Base-by-base conservation (phyloP, 805 yeast genomes). In the Saccharomycopsis capsularis region DNA sequence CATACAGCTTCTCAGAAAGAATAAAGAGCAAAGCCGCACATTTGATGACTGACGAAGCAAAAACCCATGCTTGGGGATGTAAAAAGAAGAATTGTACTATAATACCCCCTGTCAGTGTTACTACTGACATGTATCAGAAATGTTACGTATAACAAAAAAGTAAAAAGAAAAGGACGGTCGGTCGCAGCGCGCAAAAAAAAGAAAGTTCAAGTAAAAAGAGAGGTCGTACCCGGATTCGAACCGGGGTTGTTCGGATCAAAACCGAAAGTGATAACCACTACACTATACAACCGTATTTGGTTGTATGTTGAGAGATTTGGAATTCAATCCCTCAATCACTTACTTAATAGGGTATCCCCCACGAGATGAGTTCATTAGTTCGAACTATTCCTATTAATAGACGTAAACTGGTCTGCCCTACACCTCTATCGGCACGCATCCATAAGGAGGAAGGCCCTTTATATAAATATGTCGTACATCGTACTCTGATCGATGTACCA, bases 141-240 rank as follows among this genome's bases (percentile, higher is more conserved):
- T 7, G 13, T 27, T 13, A 27, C n/a, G n/a, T n/a, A n/a, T n/a
- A 27, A 27, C 7, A 27, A 27, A 27, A 27, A 7, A 7, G 13
- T 7, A 27, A 27, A 27, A 27, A 27, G 13, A 27, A 27, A 27
- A 27, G 13, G 13, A 27, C 7, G 13, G 32, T 27, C 13, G 32
- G 32, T 27, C n/a, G n/a, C n/a, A n/a, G n/a, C n/a, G n/a, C n/a
- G 38, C 18, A n/a, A n/a, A 34, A 34, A 34, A 13, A 34, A n/a
- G 38, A 9, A 34, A 34, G 19, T 9, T 34, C 6, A 34, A 18
- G 18, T 6, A 53, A 55, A 61, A 64, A 63, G 57, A 46, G 35
- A 79, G 85, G 83, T 79, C 85, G 79, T 75, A 76, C 85, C 85
- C 85, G 85, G 85, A 78, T 78, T 80, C 86, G 86, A 80, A 80